phyloP scores from a whole-genome alignment of 2,329 filamentous ascomycete genomes.

The Emmonsiellopsis sp. region DNA sequence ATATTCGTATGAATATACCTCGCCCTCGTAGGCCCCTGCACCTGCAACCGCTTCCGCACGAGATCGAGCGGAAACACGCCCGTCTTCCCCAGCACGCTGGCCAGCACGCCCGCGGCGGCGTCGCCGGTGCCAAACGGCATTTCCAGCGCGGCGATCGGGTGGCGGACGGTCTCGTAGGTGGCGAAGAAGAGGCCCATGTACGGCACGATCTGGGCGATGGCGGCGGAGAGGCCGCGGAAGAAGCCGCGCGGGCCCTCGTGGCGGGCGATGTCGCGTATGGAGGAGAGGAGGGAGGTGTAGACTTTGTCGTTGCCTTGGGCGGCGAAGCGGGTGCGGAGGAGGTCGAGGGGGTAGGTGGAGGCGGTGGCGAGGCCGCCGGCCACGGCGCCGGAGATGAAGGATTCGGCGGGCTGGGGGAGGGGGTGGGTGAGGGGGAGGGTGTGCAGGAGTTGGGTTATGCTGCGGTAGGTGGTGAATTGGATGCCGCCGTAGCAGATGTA shows the following conservation, averaged over 20 bases:
- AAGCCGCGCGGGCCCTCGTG: conserved; percentile 73
- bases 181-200: conserved; percentile 98
- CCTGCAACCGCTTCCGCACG: conserved; percentile 85
- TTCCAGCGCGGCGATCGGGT: conserved; percentile 46
- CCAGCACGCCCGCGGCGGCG: conserved; percentile 70
- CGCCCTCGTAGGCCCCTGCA: conserved; percentile 77
- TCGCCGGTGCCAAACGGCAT: conserved; percentile 70
- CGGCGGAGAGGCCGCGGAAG: conserved; percentile 77
- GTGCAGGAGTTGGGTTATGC: conserved; percentile 59
- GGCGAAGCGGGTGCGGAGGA: conserved; percentile 91
- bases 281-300: conserved; percentile 63
- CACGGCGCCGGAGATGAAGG: conserved; percentile 72
- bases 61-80: conserved; percentile 88
- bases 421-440: conserved; percentile 35
- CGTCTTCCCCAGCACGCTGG: conserved; percentile 77
- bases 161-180: conserved; percentile 68
- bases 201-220: conserved; percentile 78
- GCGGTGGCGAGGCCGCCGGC: conserved; percentile 78
- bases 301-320: conserved; percentile 75
- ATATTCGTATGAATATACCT: conserved; percentile 81
- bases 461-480: conserved; percentile 85
- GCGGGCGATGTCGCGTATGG: conserved; percentile 61
- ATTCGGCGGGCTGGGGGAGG: conserved; percentile 60
- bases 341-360: conserved; percentile 82
- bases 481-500: conserved; percentile 84